Conservation (phyloP, 176 grass and related monocot species). For the Alloteropsis semialata region DNA sequence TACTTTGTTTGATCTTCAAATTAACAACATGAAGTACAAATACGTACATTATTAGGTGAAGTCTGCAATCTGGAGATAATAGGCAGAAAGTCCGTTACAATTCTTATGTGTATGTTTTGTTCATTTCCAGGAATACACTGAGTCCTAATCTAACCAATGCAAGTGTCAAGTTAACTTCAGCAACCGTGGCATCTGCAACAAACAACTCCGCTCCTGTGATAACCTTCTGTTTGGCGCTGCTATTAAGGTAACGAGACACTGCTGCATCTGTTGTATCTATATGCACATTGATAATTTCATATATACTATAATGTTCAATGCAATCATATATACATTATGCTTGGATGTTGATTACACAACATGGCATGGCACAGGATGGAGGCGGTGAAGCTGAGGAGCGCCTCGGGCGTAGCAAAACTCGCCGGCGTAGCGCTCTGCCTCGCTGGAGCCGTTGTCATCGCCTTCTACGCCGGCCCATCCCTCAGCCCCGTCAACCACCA, state of each 20-base stretch:
- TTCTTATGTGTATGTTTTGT: not conserved
- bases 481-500: slow-evolving; percentile 34
- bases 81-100: no score
- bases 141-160: slow-evolving; percentile 32
- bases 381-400: slow-evolving; percentile 27
- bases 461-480: slow-evolving; percentile 37
- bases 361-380: slow-evolving; percentile 40
- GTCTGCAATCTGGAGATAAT: no score
- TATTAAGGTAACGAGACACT: slow-evolving; percentile 26
- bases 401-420: slow-evolving; percentile 30
- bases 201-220: slow-evolving; percentile 36
- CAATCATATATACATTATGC: no score
- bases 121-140: slow-evolving; percentile 33
- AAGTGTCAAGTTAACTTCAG: slow-evolving; percentile 44
- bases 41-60: no score
- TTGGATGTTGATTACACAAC: not conserved
- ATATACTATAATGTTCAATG: no score
- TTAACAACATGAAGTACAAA: no score
- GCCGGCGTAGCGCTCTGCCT: slow-evolving; percentile 33
- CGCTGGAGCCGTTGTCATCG: slow-evolving; percentile 26
- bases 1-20: not conserved
- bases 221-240: slow-evolving; percentile 49
- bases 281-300: no score
- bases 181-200: slow-evolving; percentile 36
- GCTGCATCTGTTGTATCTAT: not conserved